A percentile compares a stretch with the other conserved stretches of the same genome.
These are phyloP conservation scores for Larix kaempferi DNA, from an alignment of 75 land plant genomes.

Conservation along the genomic window DNA sequence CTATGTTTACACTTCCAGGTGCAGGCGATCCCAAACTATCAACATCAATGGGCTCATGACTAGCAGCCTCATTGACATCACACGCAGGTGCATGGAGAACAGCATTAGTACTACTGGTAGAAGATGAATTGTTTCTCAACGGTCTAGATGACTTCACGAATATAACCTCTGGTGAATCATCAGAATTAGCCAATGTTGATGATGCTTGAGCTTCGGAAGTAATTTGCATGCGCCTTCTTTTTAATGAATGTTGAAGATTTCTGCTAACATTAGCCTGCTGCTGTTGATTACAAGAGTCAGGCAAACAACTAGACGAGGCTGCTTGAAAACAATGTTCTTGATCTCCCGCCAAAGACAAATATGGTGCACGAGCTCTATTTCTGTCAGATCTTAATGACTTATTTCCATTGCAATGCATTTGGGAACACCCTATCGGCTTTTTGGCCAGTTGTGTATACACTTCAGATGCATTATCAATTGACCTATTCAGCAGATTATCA, in stretches of 20 bases:
- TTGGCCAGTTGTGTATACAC: not conserved
- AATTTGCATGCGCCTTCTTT: too few relatives aligned
- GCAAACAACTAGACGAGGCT: too few relatives aligned
- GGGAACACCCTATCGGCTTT: not conserved
- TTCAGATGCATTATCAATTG: not conserved
- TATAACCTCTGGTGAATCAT: conserved; percentile 3
- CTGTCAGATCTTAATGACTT: not conserved
- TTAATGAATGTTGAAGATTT: too few relatives aligned
- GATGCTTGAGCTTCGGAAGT: too few relatives aligned
- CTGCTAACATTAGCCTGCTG: too few relatives aligned
- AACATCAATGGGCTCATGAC: conserved; percentile 1
- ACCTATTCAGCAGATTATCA: not conserved
- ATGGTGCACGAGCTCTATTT: not conserved
- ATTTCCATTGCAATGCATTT: not conserved
- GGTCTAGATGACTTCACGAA: not conserved
- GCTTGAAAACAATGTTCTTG: not conserved
- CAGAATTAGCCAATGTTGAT: too few relatives aligned
- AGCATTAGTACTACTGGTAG: not conserved
- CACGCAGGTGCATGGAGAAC: not conserved
- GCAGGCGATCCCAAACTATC: conserved; percentile 1
- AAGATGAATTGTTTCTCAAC: not conserved
- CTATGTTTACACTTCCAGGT: not conserved
- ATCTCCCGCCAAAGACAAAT: not conserved
- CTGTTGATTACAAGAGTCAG: too few relatives aligned
- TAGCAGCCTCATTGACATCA: too few relatives aligned